Evolutionary conservation across 2,329 filamentous ascomycete species (phyloP), one percentile per base, ranked within the genome.

Genomic region (Leptographium radiaticola): DNA sequence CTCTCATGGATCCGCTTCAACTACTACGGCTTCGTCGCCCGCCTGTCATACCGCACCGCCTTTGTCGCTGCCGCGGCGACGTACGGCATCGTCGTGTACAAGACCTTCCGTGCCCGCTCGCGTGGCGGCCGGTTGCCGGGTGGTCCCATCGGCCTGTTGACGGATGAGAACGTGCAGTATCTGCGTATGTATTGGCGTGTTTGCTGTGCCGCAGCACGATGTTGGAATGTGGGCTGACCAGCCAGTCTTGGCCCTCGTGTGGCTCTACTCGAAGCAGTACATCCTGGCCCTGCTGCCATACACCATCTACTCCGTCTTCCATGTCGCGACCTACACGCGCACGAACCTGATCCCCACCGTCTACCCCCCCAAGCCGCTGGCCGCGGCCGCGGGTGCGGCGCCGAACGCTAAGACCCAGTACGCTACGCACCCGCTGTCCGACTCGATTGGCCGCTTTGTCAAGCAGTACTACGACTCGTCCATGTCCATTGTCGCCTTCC

Each of bases 61-160:
- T 98, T 98, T 68, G 61, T 96, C 62, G 84, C 90, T 3, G 93
- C 93, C 7, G 89, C 89, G 49, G 81, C 83, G 50, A 97, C 93
- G 12, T 98, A 98, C 70, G 91, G 93, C 60, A 97, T 98, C 61
- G 93, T 98, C 50, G 91, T 98, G 58, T 97, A 95, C 79, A 98
- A 98, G 81, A 90, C 89, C 55, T 88, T 90, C 75, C 84, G 90
- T 61, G 88, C 90, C 62, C 86, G 89, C 61, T 79, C 86, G 62
- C 86, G 88, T 77, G 76, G 40, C 13, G 59, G 59, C 53, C 55
- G 56, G 75, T 57, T 72, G 20, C 52, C 55, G 1, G 56, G 68
- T 51, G 80, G 86, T 55, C 69, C 77, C 49, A 53, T 91, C 56
- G 79, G 83, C 57, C 74, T 95, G 60, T 75, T 85, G 54, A 76